phyloP scores from a whole-genome alignment of 2,329 filamentous ascomycete species.

The Parascedosporium putredinis region DNA sequence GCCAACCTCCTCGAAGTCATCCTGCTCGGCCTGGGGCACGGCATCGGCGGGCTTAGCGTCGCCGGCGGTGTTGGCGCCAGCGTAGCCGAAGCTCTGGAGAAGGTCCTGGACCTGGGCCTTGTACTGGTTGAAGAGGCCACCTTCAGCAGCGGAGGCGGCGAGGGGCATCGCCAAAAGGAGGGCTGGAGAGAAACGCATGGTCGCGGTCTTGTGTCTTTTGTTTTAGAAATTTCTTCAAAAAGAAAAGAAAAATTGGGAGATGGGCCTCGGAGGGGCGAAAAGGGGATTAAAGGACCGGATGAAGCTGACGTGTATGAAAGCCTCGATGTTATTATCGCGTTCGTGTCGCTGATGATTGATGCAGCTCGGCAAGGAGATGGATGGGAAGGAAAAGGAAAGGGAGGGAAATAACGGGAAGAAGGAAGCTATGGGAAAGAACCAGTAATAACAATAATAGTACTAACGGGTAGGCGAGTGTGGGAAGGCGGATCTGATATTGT shows the following conservation, averaged over 20 bases:
- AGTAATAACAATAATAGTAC: no score
- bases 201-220: slow-evolving; percentile 13
- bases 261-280: neutral
- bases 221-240: no score
- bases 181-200: slow-evolving; percentile 49
- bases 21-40: neutral
- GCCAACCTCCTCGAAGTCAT: slow-evolving; percentile 31
- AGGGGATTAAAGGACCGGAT: neutral
- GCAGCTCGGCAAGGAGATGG: slow-evolving; percentile 1
- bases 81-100: slow-evolving; percentile 47
- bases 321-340: neutral
- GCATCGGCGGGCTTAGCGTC: slow-evolving; percentile 5
- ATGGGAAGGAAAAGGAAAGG: neutral
- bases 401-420: neutral
- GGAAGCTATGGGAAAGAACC: neutral
- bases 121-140: slow-evolving; percentile 41
- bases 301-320: neutral
- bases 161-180: slow-evolving; percentile 45
- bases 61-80: slow-evolving; percentile 10
- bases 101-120: slow-evolving; percentile 55
- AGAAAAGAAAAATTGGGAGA: slow-evolving; percentile 11
- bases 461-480: no score
- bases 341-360: neutral
- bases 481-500: neutral
- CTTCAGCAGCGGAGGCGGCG: slow-evolving; percentile 39